phyloP scores from a whole-genome alignment of 2,329 filamentous ascomycete genomes.

The Graphiopsis chlorocephala region DNA sequence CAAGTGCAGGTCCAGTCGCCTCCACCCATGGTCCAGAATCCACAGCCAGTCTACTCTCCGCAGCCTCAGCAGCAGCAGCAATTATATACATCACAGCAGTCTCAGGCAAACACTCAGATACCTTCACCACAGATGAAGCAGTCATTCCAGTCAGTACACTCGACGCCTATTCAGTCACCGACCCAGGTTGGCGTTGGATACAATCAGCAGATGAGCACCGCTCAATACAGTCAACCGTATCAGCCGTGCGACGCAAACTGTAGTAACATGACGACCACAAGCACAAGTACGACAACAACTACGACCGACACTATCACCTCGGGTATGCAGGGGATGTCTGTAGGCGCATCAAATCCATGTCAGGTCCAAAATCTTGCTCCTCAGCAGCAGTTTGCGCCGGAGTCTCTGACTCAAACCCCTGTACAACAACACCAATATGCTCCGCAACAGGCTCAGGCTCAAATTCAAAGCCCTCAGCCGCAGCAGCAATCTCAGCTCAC shows the following conservation, averaged over 20 bases:
- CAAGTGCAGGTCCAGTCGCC: background rate
- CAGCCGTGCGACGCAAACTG: background rate
- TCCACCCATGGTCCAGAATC: background rate
- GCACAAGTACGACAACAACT: background rate
- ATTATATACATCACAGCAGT: background rate
- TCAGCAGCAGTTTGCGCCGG: background rate
- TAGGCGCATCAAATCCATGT: background rate
- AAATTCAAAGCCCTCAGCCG: background rate
- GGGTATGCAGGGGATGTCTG: background rate
- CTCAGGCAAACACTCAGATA: background rate
- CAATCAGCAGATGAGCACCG: background rate
- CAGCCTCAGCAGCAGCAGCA: background rate
- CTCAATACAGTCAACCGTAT: background rate
- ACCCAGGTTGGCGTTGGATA: background rate
- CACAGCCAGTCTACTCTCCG: background rate
- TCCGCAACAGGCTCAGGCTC: background rate
- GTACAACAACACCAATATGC: background rate
- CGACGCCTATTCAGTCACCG: background rate
- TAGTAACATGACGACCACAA: background rate
- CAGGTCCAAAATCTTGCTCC: background rate
- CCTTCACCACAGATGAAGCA: background rate
- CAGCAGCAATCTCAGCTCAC: constrained; percentile 1
- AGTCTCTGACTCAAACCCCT: background rate
- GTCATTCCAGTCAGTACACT: background rate
- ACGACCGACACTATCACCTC: background rate